Evolutionary conservation across 2,329 filamentous ascomycete genomes (phyloP).

Genomic region (Myriosclerotinia curreyana): DNA sequence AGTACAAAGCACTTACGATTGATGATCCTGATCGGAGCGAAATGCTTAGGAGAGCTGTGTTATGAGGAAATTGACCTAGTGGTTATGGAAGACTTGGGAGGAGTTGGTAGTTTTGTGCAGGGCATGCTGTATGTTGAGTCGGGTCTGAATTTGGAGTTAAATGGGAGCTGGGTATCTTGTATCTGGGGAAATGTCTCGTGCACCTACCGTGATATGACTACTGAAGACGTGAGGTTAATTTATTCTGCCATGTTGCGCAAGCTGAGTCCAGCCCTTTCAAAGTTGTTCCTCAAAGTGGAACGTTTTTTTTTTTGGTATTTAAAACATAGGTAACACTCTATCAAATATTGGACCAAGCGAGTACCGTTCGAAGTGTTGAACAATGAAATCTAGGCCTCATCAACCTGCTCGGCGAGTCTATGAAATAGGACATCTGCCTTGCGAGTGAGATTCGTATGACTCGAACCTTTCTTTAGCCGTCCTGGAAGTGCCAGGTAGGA

Average conservation of each 20-base stretch:
- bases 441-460: conserved; percentile 9
- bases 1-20: conserved; percentile 8
- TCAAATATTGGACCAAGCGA: neutral
- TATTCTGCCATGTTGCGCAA: conserved; percentile 1
- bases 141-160: conserved; percentile 13
- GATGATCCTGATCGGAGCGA: neutral
- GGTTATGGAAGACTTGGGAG: neutral
- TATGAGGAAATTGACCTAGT: conserved; percentile 15
- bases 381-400: neutral
- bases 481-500: neutral
- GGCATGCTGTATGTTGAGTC: neutral
- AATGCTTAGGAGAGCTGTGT: conserved; percentile 13
- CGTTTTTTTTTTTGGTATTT: neutral
- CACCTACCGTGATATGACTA: neutral
- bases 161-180: neutral
- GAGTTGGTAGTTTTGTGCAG: neutral
- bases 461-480: neutral
- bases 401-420: conserved; percentile 1
- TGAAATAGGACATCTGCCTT: neutral
- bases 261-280: neutral
- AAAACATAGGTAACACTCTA: neutral
- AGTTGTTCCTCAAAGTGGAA: neutral
- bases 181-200: conserved; percentile 7
- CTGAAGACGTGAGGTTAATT: neutral
- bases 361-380: neutral